Evolutionary conservation across 495 filamentous ascomycete genomes (phyloP).

Genomic region (Hypoxylon fragiforme): DNA sequence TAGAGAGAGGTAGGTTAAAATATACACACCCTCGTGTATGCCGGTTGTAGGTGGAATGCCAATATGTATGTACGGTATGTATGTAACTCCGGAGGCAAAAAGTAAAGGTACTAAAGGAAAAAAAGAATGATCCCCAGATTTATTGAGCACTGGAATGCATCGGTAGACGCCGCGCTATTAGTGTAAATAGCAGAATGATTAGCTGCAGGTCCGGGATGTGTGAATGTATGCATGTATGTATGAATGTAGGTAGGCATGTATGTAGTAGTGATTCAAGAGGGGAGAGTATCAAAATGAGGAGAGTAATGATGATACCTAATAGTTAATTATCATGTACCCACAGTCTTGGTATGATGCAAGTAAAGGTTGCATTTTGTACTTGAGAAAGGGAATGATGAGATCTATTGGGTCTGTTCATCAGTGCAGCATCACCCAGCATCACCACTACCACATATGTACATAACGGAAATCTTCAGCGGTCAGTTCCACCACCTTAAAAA

Average conservation of each 20-base stretch:
- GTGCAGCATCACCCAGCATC: too few relatives aligned
- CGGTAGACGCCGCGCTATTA: constrained; percentile 15
- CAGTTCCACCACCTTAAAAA: too few relatives aligned
- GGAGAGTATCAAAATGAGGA: too few relatives aligned
- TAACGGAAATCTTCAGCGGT: too few relatives aligned
- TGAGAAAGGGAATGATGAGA: not conserved
- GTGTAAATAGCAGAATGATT: too few relatives aligned
- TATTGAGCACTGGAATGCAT: not conserved
- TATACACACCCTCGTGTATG: constrained; percentile 24
- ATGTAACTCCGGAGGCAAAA: not conserved
- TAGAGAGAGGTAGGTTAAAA: not conserved
- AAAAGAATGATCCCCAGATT: not conserved
- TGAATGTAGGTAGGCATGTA: too few relatives aligned
- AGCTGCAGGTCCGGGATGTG: constrained; percentile 27
- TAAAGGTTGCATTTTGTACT: not conserved
- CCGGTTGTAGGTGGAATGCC: constrained; percentile 2
- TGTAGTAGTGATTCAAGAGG: too few relatives aligned
- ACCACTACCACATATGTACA: too few relatives aligned
- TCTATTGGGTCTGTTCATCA: not conserved
- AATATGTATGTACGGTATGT: not conserved
- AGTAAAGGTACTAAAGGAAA: constrained; percentile 3
- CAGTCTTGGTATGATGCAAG: not conserved
- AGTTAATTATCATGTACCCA: too few relatives aligned
- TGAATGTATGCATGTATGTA: too few relatives aligned
- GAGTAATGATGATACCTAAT: too few relatives aligned